A percentile compares a stretch with the other conserved stretches of the same genome.
These are phyloP conservation scores for Mortierella sp. DNA, from an alignment of 371 early-diverging fungal genomes.

Conservation along the genomic window DNA sequence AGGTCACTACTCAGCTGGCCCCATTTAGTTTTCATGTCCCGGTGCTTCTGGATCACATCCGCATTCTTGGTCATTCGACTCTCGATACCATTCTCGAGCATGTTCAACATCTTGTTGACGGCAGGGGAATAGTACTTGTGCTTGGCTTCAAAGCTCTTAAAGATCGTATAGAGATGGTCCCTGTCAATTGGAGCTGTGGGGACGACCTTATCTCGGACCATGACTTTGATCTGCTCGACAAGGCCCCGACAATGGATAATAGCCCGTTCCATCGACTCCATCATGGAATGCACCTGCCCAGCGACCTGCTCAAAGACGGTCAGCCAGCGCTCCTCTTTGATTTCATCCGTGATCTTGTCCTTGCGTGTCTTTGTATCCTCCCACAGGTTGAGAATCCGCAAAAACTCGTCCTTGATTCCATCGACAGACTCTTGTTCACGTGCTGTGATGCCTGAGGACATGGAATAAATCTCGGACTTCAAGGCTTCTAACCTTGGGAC, in stretches of 20 bases:
- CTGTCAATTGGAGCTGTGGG: conserved; percentile 58
- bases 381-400: conserved; percentile 58
- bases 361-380: conserved; percentile 61
- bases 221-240: conserved; percentile 57
- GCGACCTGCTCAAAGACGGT: conserved; percentile 68
- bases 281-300: conserved; percentile 70
- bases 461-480: conserved; percentile 55
- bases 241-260: conserved; percentile 64
- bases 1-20: conserved; percentile 55
- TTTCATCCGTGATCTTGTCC: conserved; percentile 56
- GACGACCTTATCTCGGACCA: conserved; percentile 43
- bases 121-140: conserved; percentile 71
- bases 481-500: conserved; percentile 57
- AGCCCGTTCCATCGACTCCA: conserved; percentile 68
- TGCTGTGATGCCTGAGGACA: conserved; percentile 31
- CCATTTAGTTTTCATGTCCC: conserved; percentile 64
- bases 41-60: conserved; percentile 57
- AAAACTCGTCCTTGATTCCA: conserved; percentile 49
- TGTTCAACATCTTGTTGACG: conserved; percentile 68
- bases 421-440: conserved; percentile 40
- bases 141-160: conserved; percentile 70
- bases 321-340: conserved; percentile 74
- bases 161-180: conserved; percentile 64
- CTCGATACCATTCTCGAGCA: conserved; percentile 68
- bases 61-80: conserved; percentile 59